Percentiles rank a stretch among this genome's conserved stretches.
Conservation (phyloP, 2,329 filamentous ascomycete genomes). For the Trichoderma atroviride region DNA sequence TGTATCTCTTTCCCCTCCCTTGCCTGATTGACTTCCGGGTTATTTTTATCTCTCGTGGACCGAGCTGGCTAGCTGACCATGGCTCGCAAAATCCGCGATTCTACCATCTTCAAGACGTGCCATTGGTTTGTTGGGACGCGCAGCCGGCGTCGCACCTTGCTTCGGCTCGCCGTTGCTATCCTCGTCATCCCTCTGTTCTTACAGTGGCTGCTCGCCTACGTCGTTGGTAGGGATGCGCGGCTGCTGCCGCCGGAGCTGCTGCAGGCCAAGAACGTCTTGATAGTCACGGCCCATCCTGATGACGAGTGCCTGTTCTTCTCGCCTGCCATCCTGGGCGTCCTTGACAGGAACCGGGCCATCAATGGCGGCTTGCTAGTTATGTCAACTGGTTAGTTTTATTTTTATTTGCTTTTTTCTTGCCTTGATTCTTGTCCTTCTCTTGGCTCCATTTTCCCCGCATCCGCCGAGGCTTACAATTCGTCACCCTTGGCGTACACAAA, state of each 20-base stretch:
- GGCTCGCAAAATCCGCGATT: conserved; percentile 13
- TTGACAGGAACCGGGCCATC: conserved; percentile 35
- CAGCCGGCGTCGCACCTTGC: conserved; percentile 29
- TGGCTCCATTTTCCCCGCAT: conserved; percentile 14
- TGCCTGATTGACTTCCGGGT: not conserved
- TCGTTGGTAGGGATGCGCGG: conserved; percentile 41
- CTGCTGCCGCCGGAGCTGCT: conserved; percentile 42
- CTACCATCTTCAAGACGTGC: conserved; percentile 16
- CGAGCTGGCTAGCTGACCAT: not conserved
- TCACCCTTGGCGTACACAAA: not conserved
- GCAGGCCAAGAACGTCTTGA: conserved; percentile 40
- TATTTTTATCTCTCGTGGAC: conserved; percentile 6
- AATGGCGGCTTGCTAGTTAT: conserved; percentile 37
- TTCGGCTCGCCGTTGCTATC: conserved; percentile 27
- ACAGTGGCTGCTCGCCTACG: conserved; percentile 42
- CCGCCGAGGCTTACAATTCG: not conserved
- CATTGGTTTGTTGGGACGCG: conserved; percentile 31
- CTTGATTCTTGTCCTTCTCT: not conserved
- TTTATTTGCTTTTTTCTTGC: not conserved
- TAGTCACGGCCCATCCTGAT: conserved; percentile 45
- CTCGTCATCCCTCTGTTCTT: conserved; percentile 37
- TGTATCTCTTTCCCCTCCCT: not conserved
- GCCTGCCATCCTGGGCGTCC: conserved; percentile 38
- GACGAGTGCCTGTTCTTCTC: conserved; percentile 45
- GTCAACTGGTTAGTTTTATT: conserved; percentile 34